phyloP scores from a whole-genome alignment of 148 eudicot species.

The Agrostemma githago region DNA sequence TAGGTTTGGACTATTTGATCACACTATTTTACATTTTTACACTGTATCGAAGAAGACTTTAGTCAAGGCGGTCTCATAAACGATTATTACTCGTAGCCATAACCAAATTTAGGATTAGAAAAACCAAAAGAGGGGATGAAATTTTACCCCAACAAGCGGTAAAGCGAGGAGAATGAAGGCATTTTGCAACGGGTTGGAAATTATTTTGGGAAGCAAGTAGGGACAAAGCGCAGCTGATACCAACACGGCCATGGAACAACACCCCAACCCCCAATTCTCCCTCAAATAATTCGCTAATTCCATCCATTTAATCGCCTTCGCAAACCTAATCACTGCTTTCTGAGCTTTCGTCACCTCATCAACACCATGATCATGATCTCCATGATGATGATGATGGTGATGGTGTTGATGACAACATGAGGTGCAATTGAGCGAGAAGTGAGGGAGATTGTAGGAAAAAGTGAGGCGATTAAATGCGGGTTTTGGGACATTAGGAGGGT shows the following conservation, averaged over 20 bases:
- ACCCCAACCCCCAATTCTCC: slow-evolving; percentile 75
- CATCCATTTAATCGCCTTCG: slow-evolving; percentile 58
- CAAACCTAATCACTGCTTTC: slow-evolving; percentile 51
- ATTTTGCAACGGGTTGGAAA: slow-evolving; percentile 52
- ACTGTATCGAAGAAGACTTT: too few relatives aligned
- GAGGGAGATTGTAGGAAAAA: slow-evolving; percentile 13
- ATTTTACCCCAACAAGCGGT: slow-evolving; percentile 93
- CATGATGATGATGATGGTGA: not conserved
- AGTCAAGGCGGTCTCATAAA: too few relatives aligned
- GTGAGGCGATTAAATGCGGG: slow-evolving; percentile 20
- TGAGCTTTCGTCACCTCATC: slow-evolving; percentile 44
- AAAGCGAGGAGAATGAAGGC: slow-evolving; percentile 53
- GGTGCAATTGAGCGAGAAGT: slow-evolving; percentile 21
- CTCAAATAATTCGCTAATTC: slow-evolving; percentile 68
- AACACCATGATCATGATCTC: slow-evolving; percentile 1
- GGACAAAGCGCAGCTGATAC: slow-evolving; percentile 68
- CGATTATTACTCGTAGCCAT: too few relatives aligned
- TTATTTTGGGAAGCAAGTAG: slow-evolving; percentile 48
- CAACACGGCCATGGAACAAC: slow-evolving; percentile 61
- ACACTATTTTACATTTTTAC: too few relatives aligned
- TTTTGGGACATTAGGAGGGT: slow-evolving; percentile 16
- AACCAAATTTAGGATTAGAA: not conserved
- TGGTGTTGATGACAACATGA: slow-evolving; percentile 24
- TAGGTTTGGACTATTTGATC: too few relatives aligned
- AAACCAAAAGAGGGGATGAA: not conserved